Conservation (phyloP, 2,329 filamentous ascomycete genomes). For the Trichophyton equinum region DNA sequence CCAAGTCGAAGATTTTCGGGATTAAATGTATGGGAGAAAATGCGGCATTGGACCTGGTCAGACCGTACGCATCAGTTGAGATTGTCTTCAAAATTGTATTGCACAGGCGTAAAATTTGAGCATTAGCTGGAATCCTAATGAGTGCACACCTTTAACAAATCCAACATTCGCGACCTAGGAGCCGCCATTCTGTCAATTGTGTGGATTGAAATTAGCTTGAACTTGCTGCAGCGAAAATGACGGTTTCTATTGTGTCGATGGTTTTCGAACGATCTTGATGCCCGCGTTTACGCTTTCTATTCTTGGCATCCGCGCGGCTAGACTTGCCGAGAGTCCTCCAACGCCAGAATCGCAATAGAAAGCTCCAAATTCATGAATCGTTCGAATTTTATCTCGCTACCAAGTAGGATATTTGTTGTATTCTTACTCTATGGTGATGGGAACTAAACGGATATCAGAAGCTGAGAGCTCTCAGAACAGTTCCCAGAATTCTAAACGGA, state of each 20-base stretch:
- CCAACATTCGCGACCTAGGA: constrained; percentile 42
- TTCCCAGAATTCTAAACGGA: neutral
- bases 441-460: constrained; percentile 10
- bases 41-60: constrained; percentile 66
- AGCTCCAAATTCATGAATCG: neutral
- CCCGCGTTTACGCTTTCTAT: neutral
- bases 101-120: neutral
- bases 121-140: neutral
- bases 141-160: constrained; percentile 60
- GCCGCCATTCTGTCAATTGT: constrained; percentile 34
- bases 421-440: neutral
- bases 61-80: neutral
- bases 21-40: constrained; percentile 88
- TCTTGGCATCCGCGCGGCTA: neutral
- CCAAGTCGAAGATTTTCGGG: constrained; percentile 69
- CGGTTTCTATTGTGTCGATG: neutral
- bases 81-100: neutral
- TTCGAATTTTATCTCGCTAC: neutral
- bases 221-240: neutral
- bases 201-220: neutral
- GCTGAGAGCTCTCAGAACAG: neutral
- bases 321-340: neutral
- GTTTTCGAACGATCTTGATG: neutral
- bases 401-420: neutral
- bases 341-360: neutral